Evolutionary conservation across 2,329 filamentous ascomycete species (phyloP), one percentile per base, ranked within the genome.

Genomic region (Ceratocystis diversiconidia): DNA sequence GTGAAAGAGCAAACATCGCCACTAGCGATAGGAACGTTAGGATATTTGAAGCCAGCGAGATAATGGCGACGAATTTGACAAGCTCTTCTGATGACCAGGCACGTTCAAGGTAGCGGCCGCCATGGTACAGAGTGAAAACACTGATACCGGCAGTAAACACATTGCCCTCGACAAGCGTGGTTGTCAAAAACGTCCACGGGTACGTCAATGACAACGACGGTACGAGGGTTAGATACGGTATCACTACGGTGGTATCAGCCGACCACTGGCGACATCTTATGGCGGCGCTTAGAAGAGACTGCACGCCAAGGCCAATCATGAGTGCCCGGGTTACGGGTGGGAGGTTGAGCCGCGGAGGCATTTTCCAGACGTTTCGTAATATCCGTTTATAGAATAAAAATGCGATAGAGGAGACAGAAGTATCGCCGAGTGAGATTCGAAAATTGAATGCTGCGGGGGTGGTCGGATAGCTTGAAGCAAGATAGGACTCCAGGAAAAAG

Each of bases 51-150:
- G 96, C 80, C 72, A 96, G 75, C 15, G 89, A 81, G 61, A 87
- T 82, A 69, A 95, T 80, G 17, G 89, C 78, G 61, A 96, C 79
- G 74, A 96, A 96, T 76, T 95, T 96, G 72, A 85, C 90, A 74
- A 96, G 90, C 75, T 97, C 92, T 66, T 83, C 84, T 30, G 90
- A 92, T 41, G 91, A 92, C 94, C 92, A 99, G 43, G 94, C 92
- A 72, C 94, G 82, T 80, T 99, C 94, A 25, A 99, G 83, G 75
- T 99, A 99, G 71, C 91, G 85, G 8, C 94, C 94, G 65, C 92
- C 92, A 77, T 96, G 90, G 75, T 92, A 95, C 64, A 97, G 77
- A 0, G 92, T 92, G 55, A 86, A 78, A 32, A 82, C 86, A 61
- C 90, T 90, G 66, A 95, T 84, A 30, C 84, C 77, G 55, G 96